phyloP scores from a whole-genome alignment of 495 filamentous ascomycete genomes.

The Penicillium coprophilum region DNA sequence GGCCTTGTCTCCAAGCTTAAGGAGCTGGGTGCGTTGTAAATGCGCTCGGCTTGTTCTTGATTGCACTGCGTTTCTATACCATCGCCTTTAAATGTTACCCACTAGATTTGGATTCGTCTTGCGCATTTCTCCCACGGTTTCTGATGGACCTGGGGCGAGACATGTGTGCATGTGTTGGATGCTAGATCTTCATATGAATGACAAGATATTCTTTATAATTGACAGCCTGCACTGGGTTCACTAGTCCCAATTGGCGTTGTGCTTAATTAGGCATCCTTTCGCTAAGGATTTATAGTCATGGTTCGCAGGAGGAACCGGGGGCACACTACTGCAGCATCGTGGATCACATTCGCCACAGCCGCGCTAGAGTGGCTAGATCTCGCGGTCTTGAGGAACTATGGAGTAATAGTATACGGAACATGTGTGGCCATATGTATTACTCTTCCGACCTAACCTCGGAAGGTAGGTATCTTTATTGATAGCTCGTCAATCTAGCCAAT shows the following conservation, averaged over 20 bases:
- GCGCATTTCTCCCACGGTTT: conserved; percentile 9
- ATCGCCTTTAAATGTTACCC: conserved; percentile 22
- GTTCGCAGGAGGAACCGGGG: conserved; percentile 1
- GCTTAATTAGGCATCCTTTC: not conserved
- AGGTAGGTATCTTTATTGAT: not conserved
- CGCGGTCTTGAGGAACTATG: not conserved
- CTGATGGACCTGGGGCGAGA: conserved; percentile 9
- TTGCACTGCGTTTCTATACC: conserved; percentile 30
- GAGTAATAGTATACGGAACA: not conserved
- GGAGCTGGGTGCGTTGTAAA: conserved; percentile 87
- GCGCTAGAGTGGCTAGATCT: conserved; percentile 5
- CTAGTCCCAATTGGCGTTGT: not conserved
- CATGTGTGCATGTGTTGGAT: conserved; percentile 10
- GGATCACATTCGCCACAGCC: not conserved
- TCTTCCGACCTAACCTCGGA: not conserved
- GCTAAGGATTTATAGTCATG: not conserved
- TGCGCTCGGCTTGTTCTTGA: conserved; percentile 3
- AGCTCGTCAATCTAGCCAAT: not conserved
- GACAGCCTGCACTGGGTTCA: not conserved
- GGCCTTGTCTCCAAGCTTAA: conserved; percentile 89
- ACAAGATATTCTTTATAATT: not conserved
- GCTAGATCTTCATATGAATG: conserved; percentile 7
- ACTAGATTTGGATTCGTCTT: conserved; percentile 15
- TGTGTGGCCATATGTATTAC: not conserved
- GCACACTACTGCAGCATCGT: not conserved